Conservation (phyloP, 345 rosid genomes). For the Gossypium turneri region DNA sequence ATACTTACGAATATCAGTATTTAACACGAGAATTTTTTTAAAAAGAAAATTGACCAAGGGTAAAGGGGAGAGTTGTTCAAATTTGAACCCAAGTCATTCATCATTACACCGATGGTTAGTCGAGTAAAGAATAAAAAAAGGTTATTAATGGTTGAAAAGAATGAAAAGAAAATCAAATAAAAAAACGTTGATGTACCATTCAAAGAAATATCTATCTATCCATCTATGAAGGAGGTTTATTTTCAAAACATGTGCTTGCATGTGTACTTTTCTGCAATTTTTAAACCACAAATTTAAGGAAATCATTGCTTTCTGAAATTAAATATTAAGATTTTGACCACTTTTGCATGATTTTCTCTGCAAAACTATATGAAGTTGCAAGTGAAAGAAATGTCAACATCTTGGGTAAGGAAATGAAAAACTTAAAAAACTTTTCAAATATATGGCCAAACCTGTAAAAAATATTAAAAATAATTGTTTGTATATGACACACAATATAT, state of each 20-base stretch:
- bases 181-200: neutral
- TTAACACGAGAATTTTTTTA: no score
- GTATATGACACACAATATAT: no score
- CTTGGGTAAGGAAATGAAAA: neutral
- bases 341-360: slow-evolving; percentile 5
- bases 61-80: no score
- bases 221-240: neutral
- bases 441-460: no score
- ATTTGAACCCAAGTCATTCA: no score
- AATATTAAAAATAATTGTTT: no score
- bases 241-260: neutral
- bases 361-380: neutral
- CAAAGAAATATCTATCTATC: no score
- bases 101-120: no score
- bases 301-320: neutral
- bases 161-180: neutral
- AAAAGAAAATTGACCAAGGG: no score
- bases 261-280: slow-evolving; percentile 6
- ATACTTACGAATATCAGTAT: no score
- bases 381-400: slow-evolving; percentile 5
- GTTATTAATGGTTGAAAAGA: neutral
- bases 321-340: neutral
- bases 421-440: neutral
- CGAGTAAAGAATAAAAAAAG: no score
- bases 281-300: neutral